These are phyloP conservation scores for Trichoderma lentiforme DNA, from an alignment of 2,329 filamentous ascomycete species.

Conservation along the genomic window DNA sequence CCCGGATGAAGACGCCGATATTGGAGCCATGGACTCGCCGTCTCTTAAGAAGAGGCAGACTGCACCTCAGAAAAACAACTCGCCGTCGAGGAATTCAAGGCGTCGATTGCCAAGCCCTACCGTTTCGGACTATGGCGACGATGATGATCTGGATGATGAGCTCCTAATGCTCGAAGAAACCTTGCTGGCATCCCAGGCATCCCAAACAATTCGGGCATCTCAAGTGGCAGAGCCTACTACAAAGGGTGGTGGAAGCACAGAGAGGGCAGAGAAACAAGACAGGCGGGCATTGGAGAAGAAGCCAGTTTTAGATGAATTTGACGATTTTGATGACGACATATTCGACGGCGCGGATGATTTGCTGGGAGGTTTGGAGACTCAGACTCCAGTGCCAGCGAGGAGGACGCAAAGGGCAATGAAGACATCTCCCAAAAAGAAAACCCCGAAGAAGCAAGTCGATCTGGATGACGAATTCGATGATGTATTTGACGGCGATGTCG, in stretches of 20 bases:
- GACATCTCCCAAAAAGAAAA: neutral
- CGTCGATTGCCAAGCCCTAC: slow-evolving; percentile 9
- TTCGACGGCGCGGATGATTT: slow-evolving; percentile 45
- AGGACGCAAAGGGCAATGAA: slow-evolving; percentile 8
- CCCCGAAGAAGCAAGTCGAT: slow-evolving; percentile 19
- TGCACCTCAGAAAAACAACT: slow-evolving; percentile 23
- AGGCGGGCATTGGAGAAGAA: neutral
- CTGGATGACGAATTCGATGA: slow-evolving; percentile 37
- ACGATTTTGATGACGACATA: slow-evolving; percentile 62
- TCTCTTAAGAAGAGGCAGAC: slow-evolving; percentile 42
- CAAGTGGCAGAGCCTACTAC: slow-evolving; percentile 24
- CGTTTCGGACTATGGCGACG: slow-evolving; percentile 53
- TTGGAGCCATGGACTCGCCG: slow-evolving; percentile 36
- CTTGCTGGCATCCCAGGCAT: neutral
- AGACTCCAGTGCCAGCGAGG: slow-evolving; percentile 18
- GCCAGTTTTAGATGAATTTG: slow-evolving; percentile 52
- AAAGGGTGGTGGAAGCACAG: neutral
- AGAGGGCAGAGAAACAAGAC: neutral
- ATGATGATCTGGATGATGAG: slow-evolving; percentile 57
- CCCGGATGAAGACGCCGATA: slow-evolving; percentile 30
- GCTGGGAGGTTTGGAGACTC: slow-evolving; percentile 23
- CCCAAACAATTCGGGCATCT: neutral
- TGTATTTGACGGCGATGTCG: slow-evolving; percentile 65
- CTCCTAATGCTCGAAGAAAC: slow-evolving; percentile 53
- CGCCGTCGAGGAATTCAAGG: slow-evolving; percentile 21